A percentile compares a stretch with the other conserved stretches of the same genome.
phyloP scores from a whole-genome alignment of 2,329 filamentous ascomycete genomes.

The Epichloe bromicola region DNA sequence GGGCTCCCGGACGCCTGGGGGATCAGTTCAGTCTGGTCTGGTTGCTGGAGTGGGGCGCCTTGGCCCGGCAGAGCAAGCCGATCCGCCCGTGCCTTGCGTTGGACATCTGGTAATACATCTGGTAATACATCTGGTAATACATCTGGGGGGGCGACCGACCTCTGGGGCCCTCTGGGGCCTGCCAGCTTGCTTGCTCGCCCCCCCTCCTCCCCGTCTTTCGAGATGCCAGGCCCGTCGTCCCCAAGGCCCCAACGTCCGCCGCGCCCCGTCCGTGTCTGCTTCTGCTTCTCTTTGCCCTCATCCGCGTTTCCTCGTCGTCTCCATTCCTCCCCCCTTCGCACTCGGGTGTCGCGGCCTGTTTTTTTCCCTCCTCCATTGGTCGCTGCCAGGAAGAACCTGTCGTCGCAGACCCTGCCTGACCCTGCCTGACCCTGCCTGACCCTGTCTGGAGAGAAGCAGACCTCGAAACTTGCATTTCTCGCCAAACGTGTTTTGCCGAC shows the following conservation, averaged over 20 bases:
- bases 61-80: constrained; percentile 4
- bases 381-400: neutral
- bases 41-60: neutral
- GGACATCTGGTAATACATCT: neutral
- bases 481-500: neutral
- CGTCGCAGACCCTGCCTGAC: too few species aligned
- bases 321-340: neutral
- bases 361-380: constrained; percentile 4
- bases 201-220: constrained; percentile 3
- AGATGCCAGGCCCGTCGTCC: constrained; percentile 4
- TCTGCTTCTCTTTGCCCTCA: constrained; percentile 1
- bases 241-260: constrained; percentile 2
- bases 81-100: constrained; percentile 7
- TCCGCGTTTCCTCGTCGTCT: constrained; percentile 2
- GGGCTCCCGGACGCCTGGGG: neutral
- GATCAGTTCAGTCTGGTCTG: neutral
- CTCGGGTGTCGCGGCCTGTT: neutral
- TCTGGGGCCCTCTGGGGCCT: neutral
- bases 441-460: too few species aligned
- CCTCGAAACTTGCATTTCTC: neutral
- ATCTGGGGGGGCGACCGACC: neutral
- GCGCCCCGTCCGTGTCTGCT: constrained; percentile 8
- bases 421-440: too few species aligned
- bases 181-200: neutral
- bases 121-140: neutral